Evolutionary conservation across 495 filamentous ascomycete genomes (phyloP).

Genomic region (Talaromyces nanjingensis): DNA sequence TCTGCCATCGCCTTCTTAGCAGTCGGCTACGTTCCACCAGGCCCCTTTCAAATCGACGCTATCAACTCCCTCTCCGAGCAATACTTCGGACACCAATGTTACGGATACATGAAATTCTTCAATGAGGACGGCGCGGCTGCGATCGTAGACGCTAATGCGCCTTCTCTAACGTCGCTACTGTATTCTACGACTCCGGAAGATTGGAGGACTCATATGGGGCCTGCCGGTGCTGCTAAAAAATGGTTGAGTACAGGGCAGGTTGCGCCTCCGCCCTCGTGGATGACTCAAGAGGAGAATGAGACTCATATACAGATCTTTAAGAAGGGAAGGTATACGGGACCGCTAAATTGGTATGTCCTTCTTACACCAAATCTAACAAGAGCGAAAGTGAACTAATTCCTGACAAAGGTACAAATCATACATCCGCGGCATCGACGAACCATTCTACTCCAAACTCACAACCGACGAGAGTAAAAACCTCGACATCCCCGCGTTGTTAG

Average conservation of each 20-base stretch:
- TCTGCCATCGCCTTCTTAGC: conserved; percentile 4
- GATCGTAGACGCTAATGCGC: not conserved
- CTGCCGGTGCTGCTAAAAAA: not conserved
- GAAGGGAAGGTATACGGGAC: conserved; percentile 7
- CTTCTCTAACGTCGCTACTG: not conserved
- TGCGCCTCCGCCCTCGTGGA: not conserved
- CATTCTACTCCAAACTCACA: not conserved
- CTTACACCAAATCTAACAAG: not conserved
- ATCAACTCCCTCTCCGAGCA: not conserved
- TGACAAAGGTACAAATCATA: not conserved
- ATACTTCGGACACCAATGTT: not conserved
- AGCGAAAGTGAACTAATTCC: not conserved
- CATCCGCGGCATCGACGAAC: conserved; percentile 3
- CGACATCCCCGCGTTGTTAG: not conserved
- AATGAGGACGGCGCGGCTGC: not conserved
- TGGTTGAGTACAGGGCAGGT: not conserved
- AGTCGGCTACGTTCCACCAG: not conserved
- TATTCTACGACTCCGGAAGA: conserved; percentile 1
- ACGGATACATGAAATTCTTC: conserved; percentile 5
- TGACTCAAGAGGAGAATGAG: not conserved
- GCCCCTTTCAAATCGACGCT: not conserved
- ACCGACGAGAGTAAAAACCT: not conserved
- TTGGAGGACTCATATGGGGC: not conserved
- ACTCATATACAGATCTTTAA: not conserved
- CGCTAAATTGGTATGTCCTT: not conserved